phyloP scores from a whole-genome alignment of 805 yeast genomes.

The Candida maesae region DNA sequence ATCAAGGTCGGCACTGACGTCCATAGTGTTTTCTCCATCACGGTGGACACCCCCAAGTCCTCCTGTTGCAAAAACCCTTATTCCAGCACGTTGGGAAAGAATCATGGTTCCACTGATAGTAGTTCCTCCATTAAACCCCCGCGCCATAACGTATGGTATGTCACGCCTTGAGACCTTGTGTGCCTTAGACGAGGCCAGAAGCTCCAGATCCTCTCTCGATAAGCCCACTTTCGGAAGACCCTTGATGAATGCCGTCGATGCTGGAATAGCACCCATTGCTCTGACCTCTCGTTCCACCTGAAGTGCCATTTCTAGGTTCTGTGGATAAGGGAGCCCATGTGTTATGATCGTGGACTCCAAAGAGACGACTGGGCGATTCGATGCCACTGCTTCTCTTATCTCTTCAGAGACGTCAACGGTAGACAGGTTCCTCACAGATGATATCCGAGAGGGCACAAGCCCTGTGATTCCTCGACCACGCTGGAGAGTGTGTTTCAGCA shows the following conservation, averaged over 20 bases:
- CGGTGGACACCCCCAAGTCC: conserved; percentile 92
- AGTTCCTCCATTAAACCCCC: conserved; percentile 73
- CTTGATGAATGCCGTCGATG: conserved; percentile 73
- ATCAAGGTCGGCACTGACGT: conserved; percentile 81
- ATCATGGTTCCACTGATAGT: conserved; percentile 90
- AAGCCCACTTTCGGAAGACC: conserved; percentile 76
- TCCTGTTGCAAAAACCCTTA: conserved; percentile 86
- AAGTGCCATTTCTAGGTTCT: conserved; percentile 67
- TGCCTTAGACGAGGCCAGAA: conserved; percentile 37
- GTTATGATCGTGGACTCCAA: conserved; percentile 85
- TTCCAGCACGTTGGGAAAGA: conserved; percentile 68
- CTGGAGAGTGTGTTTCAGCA: too few relatives aligned
- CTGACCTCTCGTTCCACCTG: conserved; percentile 62
- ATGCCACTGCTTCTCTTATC: conserved; percentile 55
- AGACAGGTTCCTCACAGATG: conserved; percentile 3
- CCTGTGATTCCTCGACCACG: too few relatives aligned
- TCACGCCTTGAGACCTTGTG: conserved; percentile 79
- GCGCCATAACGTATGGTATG: conserved; percentile 65
- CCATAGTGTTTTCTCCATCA: conserved; percentile 71
- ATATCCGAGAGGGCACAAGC: too few relatives aligned
- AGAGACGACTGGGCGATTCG: conserved; percentile 68
- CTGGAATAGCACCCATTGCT: conserved; percentile 68
- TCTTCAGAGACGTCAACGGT: conserved; percentile 39
- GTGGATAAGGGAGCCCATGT: conserved; percentile 85
- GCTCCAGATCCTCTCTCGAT: conserved; percentile 40